Evolutionary conservation across 495 filamentous ascomycete genomes (phyloP).

Genomic region (Delitschia confertaspora): DNA sequence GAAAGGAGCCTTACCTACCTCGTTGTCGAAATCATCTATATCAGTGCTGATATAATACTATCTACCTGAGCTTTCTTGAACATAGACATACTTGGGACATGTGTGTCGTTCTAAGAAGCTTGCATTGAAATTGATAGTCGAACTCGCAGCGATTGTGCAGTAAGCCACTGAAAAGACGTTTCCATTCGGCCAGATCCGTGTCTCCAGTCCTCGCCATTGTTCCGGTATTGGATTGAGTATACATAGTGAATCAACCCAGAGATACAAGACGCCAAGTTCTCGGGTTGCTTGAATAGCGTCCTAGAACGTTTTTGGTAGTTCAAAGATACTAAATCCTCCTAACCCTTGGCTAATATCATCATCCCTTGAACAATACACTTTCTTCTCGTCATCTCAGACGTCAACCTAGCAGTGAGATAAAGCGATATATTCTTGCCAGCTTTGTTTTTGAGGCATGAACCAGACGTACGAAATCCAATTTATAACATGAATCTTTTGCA

Average conservation of each 20-base stretch:
- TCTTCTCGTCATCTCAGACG: constrained; percentile 1
- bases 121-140: constrained; percentile 12
- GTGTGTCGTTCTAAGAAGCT: constrained; percentile 16
- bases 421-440: constrained; percentile 5
- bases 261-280: constrained; percentile 5
- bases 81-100: constrained; percentile 1
- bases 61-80: constrained; percentile 4
- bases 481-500: constrained; percentile 1
- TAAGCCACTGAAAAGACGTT: constrained; percentile 19
- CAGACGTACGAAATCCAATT: constrained; percentile 4
- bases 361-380: constrained; percentile 4
- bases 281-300: constrained; percentile 7
- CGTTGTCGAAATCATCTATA: constrained; percentile 9
- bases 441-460: constrained; percentile 1
- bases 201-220: constrained; percentile 14
- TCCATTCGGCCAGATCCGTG: constrained; percentile 19
- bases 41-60: constrained; percentile 9
- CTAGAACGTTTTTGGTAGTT: constrained; percentile 7
- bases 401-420: constrained; percentile 10
- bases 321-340: constrained; percentile 7
- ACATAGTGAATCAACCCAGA: constrained; percentile 14
- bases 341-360: constrained; percentile 3
- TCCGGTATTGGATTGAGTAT: constrained; percentile 19
- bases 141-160: constrained; percentile 23
- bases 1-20: constrained; percentile 7